Conservation (phyloP, 345 rosid genomes). For the Geranium rotundifolium region DNA sequence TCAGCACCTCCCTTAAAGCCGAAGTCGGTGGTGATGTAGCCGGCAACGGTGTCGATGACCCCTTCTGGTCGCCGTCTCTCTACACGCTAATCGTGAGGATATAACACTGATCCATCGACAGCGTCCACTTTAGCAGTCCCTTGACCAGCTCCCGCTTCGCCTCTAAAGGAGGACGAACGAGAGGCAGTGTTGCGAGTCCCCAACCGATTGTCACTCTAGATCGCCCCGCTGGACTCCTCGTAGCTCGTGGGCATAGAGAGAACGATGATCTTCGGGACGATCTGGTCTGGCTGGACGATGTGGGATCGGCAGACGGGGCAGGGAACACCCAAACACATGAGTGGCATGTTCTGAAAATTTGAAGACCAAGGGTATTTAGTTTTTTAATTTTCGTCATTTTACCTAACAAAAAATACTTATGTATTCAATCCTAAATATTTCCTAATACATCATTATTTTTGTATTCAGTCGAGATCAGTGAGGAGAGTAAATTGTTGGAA, state of each 20-base stretch:
- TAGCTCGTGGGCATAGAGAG: neutral
- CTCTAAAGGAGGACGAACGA: constrained; percentile 13
- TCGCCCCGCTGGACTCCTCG: neutral
- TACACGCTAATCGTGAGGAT: constrained; percentile 8
- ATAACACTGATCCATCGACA: constrained; percentile 29
- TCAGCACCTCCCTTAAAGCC: neutral
- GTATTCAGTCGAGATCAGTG: no score
- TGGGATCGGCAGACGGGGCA: constrained; percentile 64
- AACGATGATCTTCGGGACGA: neutral
- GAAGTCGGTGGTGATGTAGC: neutral
- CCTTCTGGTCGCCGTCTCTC: neutral
- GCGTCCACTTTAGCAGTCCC: constrained; percentile 16
- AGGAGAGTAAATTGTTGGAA: no score
- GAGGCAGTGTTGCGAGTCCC: constrained; percentile 1
- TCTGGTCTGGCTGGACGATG: constrained; percentile 3
- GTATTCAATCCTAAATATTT: no score
- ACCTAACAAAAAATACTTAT: no score
- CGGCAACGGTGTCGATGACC: neutral
- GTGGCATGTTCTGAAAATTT: no score
- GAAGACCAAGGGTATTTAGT: no score
- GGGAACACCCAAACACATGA: no score
- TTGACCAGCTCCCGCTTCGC: constrained; percentile 1
- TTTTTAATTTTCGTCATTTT: no score
- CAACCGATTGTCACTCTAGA: neutral
- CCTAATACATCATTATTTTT: no score